A percentile compares a stretch with the other conserved stretches of the same genome.
Conservation (phyloP, 2,329 filamentous ascomycete genomes). For the Akanthomyces muscarius region DNA sequence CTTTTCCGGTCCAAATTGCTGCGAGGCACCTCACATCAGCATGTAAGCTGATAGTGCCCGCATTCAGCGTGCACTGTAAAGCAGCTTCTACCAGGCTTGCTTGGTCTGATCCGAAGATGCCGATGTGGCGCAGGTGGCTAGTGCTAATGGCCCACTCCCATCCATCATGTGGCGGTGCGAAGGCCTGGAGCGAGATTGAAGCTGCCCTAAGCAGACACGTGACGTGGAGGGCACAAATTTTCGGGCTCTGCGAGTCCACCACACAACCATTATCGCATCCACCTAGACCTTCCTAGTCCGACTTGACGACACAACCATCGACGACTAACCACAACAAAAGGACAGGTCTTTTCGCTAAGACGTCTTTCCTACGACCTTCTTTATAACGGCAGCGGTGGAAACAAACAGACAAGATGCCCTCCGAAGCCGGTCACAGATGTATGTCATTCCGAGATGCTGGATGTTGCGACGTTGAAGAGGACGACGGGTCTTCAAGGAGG, state of each 20-base stretch:
- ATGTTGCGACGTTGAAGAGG: neutral
- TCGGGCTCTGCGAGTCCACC: conserved; percentile 16
- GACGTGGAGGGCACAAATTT: conserved; percentile 18
- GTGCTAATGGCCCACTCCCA: neutral
- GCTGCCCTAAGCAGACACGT: conserved; percentile 17
- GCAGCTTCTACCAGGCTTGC: neutral
- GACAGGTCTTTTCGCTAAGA: conserved; percentile 46
- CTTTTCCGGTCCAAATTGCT: neutral
- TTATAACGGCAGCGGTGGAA: conserved; percentile 39
- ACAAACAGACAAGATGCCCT: conserved; percentile 72
- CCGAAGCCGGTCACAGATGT: conserved; percentile 85
- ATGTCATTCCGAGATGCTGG: conserved; percentile 44
- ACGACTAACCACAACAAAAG: conserved; percentile 20
- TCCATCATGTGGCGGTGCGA: conserved; percentile 8
- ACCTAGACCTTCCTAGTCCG: conserved; percentile 19
- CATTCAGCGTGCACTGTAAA: neutral
- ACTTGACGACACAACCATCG: conserved; percentile 19
- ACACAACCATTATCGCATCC: conserved; percentile 21
- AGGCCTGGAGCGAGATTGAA: neutral
- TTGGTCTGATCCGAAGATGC: conserved; percentile 8
- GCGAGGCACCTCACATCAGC: conserved; percentile 9
- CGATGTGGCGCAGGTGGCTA: conserved; percentile 17
- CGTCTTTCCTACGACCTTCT: conserved; percentile 36
- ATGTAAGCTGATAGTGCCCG: conserved; percentile 14
- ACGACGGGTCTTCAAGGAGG: conserved; percentile 10